Percentiles rank a stretch among this genome's conserved stretches.
phyloP scores from a whole-genome alignment of 169 alveolate species.

The Cryptosporidium parvum region DNA sequence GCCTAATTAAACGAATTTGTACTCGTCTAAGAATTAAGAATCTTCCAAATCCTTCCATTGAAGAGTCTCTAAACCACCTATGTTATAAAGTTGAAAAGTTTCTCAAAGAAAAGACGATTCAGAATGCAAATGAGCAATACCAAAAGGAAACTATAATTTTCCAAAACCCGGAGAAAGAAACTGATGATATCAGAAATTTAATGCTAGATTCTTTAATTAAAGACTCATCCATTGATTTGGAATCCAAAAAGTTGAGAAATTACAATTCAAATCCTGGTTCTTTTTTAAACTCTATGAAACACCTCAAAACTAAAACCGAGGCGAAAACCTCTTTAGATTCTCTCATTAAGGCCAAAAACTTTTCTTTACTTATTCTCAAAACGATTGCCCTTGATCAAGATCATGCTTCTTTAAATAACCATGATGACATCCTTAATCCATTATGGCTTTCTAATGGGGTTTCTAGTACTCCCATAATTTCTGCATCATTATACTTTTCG shows the following conservation, averaged over 20 bases:
- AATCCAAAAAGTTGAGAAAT: not conserved
- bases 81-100: constrained; percentile 12
- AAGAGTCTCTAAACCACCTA: constrained; percentile 20
- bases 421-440: constrained; percentile 43
- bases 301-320: not conserved
- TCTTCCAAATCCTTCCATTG: constrained; percentile 29
- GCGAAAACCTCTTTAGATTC: constrained; percentile 7
- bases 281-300: not conserved
- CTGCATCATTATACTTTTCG: constrained; percentile 36
- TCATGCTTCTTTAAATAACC: not conserved
- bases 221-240: not conserved
- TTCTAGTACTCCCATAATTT: constrained; percentile 32
- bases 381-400: not conserved
- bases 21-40: constrained; percentile 8
- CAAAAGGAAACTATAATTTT: not conserved
- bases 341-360: constrained; percentile 11
- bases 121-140: not conserved
- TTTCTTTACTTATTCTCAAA: constrained; percentile 26
- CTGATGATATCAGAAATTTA: not conserved
- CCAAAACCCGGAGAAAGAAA: not conserved
- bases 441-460: constrained; percentile 39
- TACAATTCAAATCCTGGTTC: not conserved
- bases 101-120: not conserved
- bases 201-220: not conserved
- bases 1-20: constrained; percentile 33